Evolutionary conservation across 352 stramenopile genomes (phyloP), one percentile per base, ranked within the genome.

Genomic region (Pythium dissimile): DNA sequence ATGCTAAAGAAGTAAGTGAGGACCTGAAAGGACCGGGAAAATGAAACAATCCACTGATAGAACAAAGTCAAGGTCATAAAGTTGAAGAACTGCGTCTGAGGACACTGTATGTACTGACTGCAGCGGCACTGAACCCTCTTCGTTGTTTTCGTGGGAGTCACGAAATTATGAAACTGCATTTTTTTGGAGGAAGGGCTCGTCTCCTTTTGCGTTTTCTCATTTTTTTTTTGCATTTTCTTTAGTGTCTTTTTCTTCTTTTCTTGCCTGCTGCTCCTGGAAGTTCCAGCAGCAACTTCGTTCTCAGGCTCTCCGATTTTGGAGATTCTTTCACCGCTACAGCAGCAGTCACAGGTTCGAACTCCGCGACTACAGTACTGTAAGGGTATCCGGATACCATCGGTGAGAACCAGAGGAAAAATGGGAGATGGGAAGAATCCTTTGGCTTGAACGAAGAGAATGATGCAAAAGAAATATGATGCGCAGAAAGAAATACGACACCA

Each of bases 71-170:
- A 24, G 13, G 41, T 45, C 26, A 26, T 57, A 27, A 48, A 31
- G 18, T 49, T 57, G 38, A 43, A 31, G 26, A 30, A 7, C 15
- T 15, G 7, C 37, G 31, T 46, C 34, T 34, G 26, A 16, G 12
- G 46, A 37, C 31, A 23, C 16, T 21, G 34, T 62, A 62, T 27
- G 44, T 62, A 62, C 34, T 62, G 54, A 62, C 54, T 62, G 54
- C 54, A n/a, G n/a, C n/a, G n/a, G n/a, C 31, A 35, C 44, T 57
- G 49, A 57, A 62, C 31, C 38, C 4, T 13, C 43, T 35, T 54
- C 35, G 23, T 46, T 16, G 34, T 54, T 45, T 47, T 52, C 45
- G 45, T 31, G 45, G 20, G 45, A 27, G 49, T 57, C 49, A 54
- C 16, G 27, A n/a, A 18, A 23, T 38, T 44, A 26, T 34, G 47